Percentiles rank a stretch among this genome's conserved stretches.
Conservation (phyloP, 192 early-diverging fungal species). For the Dispira parvispora region DNA sequence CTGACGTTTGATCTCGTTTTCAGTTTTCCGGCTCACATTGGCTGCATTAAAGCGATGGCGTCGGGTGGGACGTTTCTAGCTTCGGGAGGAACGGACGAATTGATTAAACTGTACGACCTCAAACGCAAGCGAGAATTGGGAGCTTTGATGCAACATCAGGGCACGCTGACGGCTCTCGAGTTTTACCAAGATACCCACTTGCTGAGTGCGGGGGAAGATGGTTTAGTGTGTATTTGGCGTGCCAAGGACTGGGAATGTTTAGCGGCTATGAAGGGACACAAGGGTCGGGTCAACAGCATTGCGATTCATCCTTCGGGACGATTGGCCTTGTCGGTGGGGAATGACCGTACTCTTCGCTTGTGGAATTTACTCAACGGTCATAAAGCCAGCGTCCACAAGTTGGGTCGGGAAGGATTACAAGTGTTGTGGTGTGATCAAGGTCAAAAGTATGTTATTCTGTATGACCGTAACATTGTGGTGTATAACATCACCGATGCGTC, state of each 20-base stretch:
- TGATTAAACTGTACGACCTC: slow-evolving; percentile 68
- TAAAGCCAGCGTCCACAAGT: slow-evolving; percentile 38
- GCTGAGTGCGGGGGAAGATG: slow-evolving; percentile 81
- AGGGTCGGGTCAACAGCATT: slow-evolving; percentile 53
- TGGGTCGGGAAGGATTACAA: slow-evolving; percentile 30
- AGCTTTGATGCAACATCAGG: slow-evolving; percentile 77
- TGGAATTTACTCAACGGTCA: slow-evolving; percentile 67
- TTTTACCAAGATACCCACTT: slow-evolving; percentile 75
- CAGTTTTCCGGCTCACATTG: slow-evolving; percentile 90
- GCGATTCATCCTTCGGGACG: slow-evolving; percentile 93
- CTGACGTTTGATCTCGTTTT: slow-evolving; percentile 57
- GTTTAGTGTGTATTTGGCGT: slow-evolving; percentile 72
- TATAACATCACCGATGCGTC: slow-evolving; percentile 26
- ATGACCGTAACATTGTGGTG: slow-evolving; percentile 30
- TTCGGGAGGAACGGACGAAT: slow-evolving; percentile 91
- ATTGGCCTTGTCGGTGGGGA: slow-evolving; percentile 69
- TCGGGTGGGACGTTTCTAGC: slow-evolving; percentile 66
- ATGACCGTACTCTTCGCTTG: slow-evolving; percentile 45
- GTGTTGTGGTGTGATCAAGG: slow-evolving; percentile 37
- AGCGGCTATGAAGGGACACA: slow-evolving; percentile 69
- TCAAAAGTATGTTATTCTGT: slow-evolving; percentile 38
- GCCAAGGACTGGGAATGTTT: slow-evolving; percentile 95
- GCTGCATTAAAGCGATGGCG: slow-evolving; percentile 78
- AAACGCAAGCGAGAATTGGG: slow-evolving; percentile 79
- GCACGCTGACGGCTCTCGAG: slow-evolving; percentile 71